Percentiles rank a stretch among this genome's conserved stretches.
phyloP scores from a whole-genome alignment of 2,329 filamentous ascomycete species.

The Xylaria sp. region DNA sequence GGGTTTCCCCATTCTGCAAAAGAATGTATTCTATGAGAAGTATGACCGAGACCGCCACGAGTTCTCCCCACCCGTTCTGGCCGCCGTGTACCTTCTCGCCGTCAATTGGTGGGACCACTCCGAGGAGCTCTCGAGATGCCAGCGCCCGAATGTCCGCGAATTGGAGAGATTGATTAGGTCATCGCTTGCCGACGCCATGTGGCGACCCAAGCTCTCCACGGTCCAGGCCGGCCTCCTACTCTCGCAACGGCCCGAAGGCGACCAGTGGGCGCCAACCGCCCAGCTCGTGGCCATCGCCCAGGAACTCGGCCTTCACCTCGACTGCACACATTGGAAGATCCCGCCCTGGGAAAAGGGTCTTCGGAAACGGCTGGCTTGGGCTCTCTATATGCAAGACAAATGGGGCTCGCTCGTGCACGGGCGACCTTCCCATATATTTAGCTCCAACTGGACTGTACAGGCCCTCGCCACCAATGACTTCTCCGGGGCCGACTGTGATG shows the following conservation, averaged over 20 bases:
- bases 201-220: constrained; percentile 82
- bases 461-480: constrained; percentile 68
- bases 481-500: constrained; percentile 73
- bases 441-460: constrained; percentile 73
- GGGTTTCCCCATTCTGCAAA: constrained; percentile 84
- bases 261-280: constrained; percentile 86
- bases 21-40: constrained; percentile 81
- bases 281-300: constrained; percentile 89
- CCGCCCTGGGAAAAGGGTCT: constrained; percentile 87
- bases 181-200: constrained; percentile 80
- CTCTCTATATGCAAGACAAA: constrained; percentile 93
- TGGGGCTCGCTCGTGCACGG: constrained; percentile 81
- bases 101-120: constrained; percentile 89
- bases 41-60: constrained; percentile 78
- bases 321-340: constrained; percentile 88
- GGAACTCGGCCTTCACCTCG: constrained; percentile 88
- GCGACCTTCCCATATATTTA: constrained; percentile 72
- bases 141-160: constrained; percentile 76
- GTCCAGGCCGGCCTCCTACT: constrained; percentile 81
- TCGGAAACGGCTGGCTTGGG: constrained; percentile 88
- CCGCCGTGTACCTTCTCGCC: constrained; percentile 84
- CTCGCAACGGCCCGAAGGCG: constrained; percentile 78
- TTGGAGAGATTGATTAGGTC: constrained; percentile 79
- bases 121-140: constrained; percentile 70
- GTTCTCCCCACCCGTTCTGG: constrained; percentile 80